A percentile compares a stretch with the other conserved stretches of the same genome.
Evolutionary conservation across 1,284 basidiomycete species (phyloP).

Genomic region (Tremellales sp.): DNA sequence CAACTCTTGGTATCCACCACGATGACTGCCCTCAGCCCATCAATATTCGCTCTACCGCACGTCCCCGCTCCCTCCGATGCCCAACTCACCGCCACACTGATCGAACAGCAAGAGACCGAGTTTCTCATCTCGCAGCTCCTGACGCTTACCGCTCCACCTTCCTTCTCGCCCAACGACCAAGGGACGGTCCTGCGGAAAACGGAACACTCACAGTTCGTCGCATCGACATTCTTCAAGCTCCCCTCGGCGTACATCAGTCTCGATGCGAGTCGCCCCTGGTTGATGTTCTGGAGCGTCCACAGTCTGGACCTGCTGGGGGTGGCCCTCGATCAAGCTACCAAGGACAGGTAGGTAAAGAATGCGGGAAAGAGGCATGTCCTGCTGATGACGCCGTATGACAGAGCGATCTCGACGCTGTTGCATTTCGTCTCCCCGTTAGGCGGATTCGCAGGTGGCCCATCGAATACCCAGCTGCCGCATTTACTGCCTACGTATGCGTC

Average conservation of each 20-base stretch:
- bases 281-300: slow-evolving; percentile 86
- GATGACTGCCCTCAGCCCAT: slow-evolving; percentile 25
- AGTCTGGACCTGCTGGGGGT: slow-evolving; percentile 72
- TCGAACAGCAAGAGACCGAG: slow-evolving; percentile 65
- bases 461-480: slow-evolving; percentile 70
- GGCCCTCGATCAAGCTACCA: slow-evolving; percentile 67
- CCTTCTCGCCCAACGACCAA: slow-evolving; percentile 18
- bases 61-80: slow-evolving; percentile 49
- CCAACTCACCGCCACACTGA: slow-evolving; percentile 62
- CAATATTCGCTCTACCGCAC: slow-evolving; percentile 31
- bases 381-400: slow-evolving; percentile 5
- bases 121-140: slow-evolving; percentile 55
- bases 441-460: slow-evolving; percentile 87
- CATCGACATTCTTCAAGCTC: slow-evolving; percentile 48
- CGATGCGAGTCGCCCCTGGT: slow-evolving; percentile 89
- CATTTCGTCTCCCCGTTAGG: slow-evolving; percentile 74
- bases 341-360: slow-evolving; percentile 59
- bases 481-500: slow-evolving; percentile 87
- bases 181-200: slow-evolving; percentile 22
- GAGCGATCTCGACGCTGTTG: slow-evolving; percentile 57
- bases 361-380: neutral
- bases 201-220: slow-evolving; percentile 41
- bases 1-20: slow-evolving; percentile 1
- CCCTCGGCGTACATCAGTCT: slow-evolving; percentile 71
- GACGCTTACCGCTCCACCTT: slow-evolving; percentile 36